phyloP scores from a whole-genome alignment of 2,329 filamentous ascomycete genomes.

The Neonectria punicea region DNA sequence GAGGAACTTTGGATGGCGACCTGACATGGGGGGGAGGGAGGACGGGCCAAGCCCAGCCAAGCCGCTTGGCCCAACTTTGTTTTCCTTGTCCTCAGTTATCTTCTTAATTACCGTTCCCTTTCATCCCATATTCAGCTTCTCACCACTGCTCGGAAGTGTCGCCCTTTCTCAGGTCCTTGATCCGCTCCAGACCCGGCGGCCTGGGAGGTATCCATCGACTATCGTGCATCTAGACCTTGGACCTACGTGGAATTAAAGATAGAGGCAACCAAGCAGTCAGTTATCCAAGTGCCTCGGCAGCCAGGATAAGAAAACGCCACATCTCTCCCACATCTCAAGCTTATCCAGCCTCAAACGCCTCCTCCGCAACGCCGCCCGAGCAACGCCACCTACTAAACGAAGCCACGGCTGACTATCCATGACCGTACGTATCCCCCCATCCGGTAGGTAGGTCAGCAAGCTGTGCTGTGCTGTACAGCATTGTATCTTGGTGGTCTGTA shows the following conservation, averaged over 20 bases:
- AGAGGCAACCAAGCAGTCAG: neutral
- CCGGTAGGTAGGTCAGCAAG: slow-evolving; percentile 8
- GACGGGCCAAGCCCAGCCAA: neutral
- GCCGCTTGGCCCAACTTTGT: neutral
- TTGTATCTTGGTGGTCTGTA: no score
- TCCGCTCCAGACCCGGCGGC: neutral
- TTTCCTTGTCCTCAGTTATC: neutral
- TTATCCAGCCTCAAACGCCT: slow-evolving; percentile 1
- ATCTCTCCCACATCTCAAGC: neutral
- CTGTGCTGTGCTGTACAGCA: neutral
- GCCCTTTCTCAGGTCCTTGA: neutral
- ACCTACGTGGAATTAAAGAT: neutral
- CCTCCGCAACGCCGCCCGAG: slow-evolving; percentile 11
- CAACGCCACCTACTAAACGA: neutral
- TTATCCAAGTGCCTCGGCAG: neutral
- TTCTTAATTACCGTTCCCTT: neutral
- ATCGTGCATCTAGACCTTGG: neutral
- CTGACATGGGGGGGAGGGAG: neutral
- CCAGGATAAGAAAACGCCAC: neutral
- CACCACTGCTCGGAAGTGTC: neutral
- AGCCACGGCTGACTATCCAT: neutral
- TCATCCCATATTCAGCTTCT: neutral
- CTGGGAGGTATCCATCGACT: neutral
- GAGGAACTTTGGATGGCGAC: slow-evolving; percentile 4
- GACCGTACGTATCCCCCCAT: slow-evolving; percentile 2